phyloP scores from a whole-genome alignment of 2,329 filamentous ascomycete genomes.

The Pseudogymnoascus sp. region DNA sequence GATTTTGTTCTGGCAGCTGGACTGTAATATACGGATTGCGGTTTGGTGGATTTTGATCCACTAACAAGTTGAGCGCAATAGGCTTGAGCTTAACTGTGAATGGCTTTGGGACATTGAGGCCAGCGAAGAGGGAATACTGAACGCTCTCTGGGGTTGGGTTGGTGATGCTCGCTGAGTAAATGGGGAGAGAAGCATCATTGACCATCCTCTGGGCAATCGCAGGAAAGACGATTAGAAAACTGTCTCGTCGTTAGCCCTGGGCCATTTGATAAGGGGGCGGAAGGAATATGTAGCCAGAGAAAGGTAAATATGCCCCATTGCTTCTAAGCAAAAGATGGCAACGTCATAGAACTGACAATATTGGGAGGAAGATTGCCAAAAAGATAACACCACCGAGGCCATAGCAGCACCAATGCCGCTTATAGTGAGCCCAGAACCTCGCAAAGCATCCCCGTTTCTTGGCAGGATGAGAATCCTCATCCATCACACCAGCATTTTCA shows the following conservation, averaged over 20 bases:
- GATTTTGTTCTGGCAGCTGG: slow-evolving; percentile 13
- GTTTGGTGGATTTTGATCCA: slow-evolving; percentile 21
- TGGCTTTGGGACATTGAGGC: slow-evolving; percentile 29
- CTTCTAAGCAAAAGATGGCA: not conserved
- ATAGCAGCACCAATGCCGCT: slow-evolving; percentile 32
- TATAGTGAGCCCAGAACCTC: slow-evolving; percentile 28
- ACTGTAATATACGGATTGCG: slow-evolving; percentile 25
- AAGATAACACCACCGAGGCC: slow-evolving; percentile 28
- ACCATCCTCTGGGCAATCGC: slow-evolving; percentile 33
- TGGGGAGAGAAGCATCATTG: slow-evolving; percentile 29
- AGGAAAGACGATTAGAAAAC: slow-evolving; percentile 33
- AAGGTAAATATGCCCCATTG: not conserved
- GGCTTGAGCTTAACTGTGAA: slow-evolving; percentile 31
- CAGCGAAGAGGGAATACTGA: slow-evolving; percentile 28
- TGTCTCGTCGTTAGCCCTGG: slow-evolving; percentile 13
- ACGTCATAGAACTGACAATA: not conserved
- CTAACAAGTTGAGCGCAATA: slow-evolving; percentile 28
- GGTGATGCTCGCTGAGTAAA: slow-evolving; percentile 29
- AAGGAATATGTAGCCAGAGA: not conserved
- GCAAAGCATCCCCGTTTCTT: not conserved
- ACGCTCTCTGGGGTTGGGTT: slow-evolving; percentile 28
- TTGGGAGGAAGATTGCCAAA: slow-evolving; percentile 31
- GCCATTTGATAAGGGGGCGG: not conserved
- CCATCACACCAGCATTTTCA: not conserved
- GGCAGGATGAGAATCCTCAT: not conserved